A percentile compares a stretch with the other conserved stretches of the same genome.
phyloP scores from a whole-genome alignment of 768 basidiomycete genomes.

The Podaxis sp. region DNA sequence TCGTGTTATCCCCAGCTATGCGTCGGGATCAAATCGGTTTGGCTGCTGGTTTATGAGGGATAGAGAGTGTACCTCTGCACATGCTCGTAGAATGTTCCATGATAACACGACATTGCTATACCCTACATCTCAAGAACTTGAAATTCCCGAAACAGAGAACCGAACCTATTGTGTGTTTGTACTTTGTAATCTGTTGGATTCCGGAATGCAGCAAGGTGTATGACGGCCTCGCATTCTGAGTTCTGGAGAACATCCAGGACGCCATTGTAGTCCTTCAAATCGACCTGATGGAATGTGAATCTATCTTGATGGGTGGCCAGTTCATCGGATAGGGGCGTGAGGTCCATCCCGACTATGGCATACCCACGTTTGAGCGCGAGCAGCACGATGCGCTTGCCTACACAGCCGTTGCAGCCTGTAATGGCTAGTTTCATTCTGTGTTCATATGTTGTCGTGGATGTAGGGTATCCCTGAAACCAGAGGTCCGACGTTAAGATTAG shows the following conservation, averaged over 20 bases:
- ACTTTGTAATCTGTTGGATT: conserved; percentile 58
- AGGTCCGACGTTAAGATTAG: background rate
- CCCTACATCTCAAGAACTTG: background rate
- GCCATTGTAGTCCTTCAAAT: conserved; percentile 49
- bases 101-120: conserved; percentile 67
- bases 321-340: conserved; percentile 19
- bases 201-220: conserved; percentile 52
- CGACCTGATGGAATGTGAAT: conserved; percentile 45
- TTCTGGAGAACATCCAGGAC: conserved; percentile 44
- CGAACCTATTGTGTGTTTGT: conserved; percentile 58
- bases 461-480: background rate
- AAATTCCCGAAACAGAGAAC: background rate
- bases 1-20: conserved; percentile 55
- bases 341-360: conserved; percentile 55
- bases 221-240: conserved; percentile 60
- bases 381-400: conserved; percentile 53
- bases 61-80: conserved; percentile 53
- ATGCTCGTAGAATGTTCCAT: conserved; percentile 69
- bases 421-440: conserved; percentile 52
- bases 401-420: conserved; percentile 59
- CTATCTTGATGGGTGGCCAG: conserved; percentile 22
- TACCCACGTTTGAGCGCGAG: conserved; percentile 50
- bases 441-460: background rate
- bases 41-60: background rate
- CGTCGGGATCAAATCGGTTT: background rate